phyloP scores from a whole-genome alignment of 148 eudicot species.

The Amaranthus palmeri region DNA sequence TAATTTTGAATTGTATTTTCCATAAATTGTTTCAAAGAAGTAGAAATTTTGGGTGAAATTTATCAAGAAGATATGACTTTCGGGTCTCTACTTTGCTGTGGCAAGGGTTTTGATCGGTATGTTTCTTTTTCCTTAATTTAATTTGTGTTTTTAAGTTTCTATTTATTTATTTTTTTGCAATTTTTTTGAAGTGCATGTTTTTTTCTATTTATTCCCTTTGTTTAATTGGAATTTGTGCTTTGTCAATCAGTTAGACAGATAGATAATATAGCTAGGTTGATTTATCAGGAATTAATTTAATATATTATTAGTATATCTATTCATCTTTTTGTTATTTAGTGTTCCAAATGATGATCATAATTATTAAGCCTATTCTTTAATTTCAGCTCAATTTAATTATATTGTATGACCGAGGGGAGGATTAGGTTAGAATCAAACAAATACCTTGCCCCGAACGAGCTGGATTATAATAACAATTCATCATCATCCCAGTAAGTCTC shows the following conservation, averaged over 20 bases:
- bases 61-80: conserved; percentile 20
- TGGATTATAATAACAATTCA: too few relatives aligned
- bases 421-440: too few relatives aligned
- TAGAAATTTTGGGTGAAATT: not conserved
- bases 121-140: not conserved
- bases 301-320: not conserved
- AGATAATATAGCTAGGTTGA: not conserved
- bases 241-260: not conserved
- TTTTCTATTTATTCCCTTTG: not conserved
- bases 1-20: not conserved
- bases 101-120: conserved; percentile 31
- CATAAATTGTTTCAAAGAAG: not conserved
- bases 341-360: not conserved
- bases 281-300: not conserved
- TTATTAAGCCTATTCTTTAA: not conserved
- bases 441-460: too few relatives aligned
- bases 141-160: not conserved
- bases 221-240: not conserved
- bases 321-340: not conserved
- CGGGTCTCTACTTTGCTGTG: conserved; percentile 25
- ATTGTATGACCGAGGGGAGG: not conserved
- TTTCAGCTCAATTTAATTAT: not conserved
- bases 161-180: not conserved
- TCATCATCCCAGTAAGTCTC: too few relatives aligned
- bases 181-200: not conserved